Evolutionary conservation across 129 eudicot species (phyloP).

Genomic region (Flaveria bidentis): DNA sequence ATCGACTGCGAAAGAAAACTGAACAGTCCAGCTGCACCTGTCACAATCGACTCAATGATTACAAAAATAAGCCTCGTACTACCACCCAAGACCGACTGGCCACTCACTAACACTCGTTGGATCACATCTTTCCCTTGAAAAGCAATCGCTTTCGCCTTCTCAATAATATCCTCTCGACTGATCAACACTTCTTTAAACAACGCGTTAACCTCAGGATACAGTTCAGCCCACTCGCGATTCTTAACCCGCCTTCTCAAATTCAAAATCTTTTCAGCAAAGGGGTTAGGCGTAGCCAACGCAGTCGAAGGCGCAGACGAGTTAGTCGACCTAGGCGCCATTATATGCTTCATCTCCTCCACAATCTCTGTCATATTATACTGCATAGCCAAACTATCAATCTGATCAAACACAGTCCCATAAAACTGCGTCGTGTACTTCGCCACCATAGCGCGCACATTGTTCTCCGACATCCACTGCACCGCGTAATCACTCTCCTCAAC

Average conservation of each 20-base stretch:
- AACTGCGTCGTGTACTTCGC: constrained; percentile 63
- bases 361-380: constrained; percentile 88
- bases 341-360: constrained; percentile 78
- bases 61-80: constrained; percentile 61
- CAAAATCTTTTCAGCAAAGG: constrained; percentile 64
- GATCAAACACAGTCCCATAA: constrained; percentile 78
- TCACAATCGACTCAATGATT: constrained; percentile 64
- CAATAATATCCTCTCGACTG: constrained; percentile 67
- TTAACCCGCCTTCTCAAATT: constrained; percentile 61
- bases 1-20: constrained; percentile 79
- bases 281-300: constrained; percentile 55
- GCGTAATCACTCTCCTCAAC: constrained; percentile 83
- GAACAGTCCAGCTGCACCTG: constrained; percentile 85
- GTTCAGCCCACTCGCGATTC: constrained; percentile 72
- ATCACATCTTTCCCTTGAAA: constrained; percentile 78
- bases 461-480: constrained; percentile 77
- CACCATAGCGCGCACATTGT: constrained; percentile 68
- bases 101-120: constrained; percentile 66
- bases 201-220: constrained; percentile 68
- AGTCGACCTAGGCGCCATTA: constrained; percentile 47
- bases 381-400: constrained; percentile 70
- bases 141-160: constrained; percentile 80
- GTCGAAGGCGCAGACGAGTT: constrained; percentile 55
- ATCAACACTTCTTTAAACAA: constrained; percentile 59
- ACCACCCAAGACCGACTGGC: constrained; percentile 77